Conservation (phyloP, 2,329 filamentous ascomycete genomes). For the Leptodontidium sp. region DNA sequence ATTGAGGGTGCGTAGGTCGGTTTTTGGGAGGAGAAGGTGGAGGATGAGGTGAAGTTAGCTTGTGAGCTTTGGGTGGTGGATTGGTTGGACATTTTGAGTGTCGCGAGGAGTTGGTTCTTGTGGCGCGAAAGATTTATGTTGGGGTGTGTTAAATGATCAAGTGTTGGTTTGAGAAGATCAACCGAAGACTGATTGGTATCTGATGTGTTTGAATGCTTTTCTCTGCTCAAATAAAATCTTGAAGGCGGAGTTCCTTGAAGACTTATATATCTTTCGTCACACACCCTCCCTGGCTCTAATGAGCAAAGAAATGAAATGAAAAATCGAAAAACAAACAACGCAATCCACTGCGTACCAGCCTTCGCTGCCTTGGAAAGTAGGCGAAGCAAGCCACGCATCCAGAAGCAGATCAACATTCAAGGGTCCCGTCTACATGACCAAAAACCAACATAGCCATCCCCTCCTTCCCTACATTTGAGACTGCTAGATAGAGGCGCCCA, state of each 20-base stretch:
- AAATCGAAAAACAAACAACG: background rate
- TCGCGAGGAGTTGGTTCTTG: background rate
- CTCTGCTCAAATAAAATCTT: background rate
- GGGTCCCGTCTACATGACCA: background rate
- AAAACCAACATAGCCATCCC: background rate
- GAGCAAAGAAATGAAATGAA: too few species aligned
- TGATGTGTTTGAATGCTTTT: background rate
- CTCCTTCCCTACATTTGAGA: too few species aligned
- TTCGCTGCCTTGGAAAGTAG: conserved; percentile 7
- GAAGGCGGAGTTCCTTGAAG: background rate
- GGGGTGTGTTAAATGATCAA: background rate
- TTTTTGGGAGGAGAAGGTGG: background rate
- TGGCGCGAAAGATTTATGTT: background rate
- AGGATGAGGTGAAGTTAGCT: background rate
- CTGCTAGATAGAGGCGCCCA: too few species aligned
- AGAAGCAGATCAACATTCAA: background rate
- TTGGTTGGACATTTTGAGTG: conserved; percentile 3
- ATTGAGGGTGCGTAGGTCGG: conserved; percentile 20
- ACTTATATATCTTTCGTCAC: background rate
- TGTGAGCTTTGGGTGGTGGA: conserved; percentile 3
- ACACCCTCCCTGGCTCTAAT: background rate
- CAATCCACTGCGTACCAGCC: background rate
- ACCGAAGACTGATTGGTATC: background rate
- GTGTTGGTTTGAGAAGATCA: background rate
- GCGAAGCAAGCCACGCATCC: conserved; percentile 9